Base-by-base conservation (phyloP, 148 eudicot species). In the Cornus florida region DNA sequence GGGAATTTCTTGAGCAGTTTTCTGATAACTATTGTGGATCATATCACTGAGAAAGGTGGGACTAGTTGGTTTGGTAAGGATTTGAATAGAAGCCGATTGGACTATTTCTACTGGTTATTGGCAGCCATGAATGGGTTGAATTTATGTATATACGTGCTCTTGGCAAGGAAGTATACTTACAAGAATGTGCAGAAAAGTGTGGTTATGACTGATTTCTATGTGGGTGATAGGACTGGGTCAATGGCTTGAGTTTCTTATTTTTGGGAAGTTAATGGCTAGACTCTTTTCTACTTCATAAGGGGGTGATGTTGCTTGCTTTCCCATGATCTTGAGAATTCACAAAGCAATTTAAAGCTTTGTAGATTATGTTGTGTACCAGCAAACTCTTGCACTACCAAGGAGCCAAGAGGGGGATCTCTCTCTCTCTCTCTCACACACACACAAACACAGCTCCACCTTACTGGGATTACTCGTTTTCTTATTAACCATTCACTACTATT, bases 51-150 rank as follows among this genome's bases (percentile, higher is more conserved):
- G 16, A 79, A 14, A 3, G 41, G 23, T 46, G 82, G 77, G 73
- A 66, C 73, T 48, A 73, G 77, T 23, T 79, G 82, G 82, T 48
- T 73, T 41, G 72, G 77, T 3, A 66, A 66, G 72, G 77, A 73
- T 70, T 66, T 46, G 62, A 66, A 72, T 65, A 48, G 8, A 43
- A 79, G 81, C 28, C 71, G 59, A 64, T 67, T 76, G 60, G 76
- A 79, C 46, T 72, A 79, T 31, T 79, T 79, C 65, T 79, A 79
- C 71, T 62, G 81, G 81, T 24, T 71, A 20, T 53, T 79, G 71
- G 65, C 76, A 72, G 81, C 53, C 35, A 17, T 79, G n/a, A 72
- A 48, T 72, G 77, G 71, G 38, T 59, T 76, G 46, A 67, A 67
- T 76, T 48, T 76, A 32, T 76, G 70, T 35, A 7, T 67, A 9